Percentiles rank a stretch among this genome's conserved stretches.
phyloP scores from a whole-genome alignment of 1,139 yeast genomes.

The Suhomyces taliae region DNA sequence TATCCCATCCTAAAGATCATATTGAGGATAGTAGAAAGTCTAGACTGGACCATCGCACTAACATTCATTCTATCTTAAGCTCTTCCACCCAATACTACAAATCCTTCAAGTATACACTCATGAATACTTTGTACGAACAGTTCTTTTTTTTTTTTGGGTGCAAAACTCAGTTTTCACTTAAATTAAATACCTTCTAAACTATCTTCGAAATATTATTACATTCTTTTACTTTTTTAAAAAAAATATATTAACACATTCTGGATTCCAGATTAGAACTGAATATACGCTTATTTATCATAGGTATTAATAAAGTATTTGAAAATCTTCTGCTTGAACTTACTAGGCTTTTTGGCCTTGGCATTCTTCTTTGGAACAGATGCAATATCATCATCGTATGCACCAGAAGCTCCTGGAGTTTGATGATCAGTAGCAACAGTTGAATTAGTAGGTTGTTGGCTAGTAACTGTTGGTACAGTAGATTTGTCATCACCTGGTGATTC shows the following conservation, averaged over 20 bases:
- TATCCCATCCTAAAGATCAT: no score
- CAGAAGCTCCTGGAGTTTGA: slow-evolving; percentile 2
- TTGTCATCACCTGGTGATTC: slow-evolving; percentile 12
- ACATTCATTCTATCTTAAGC: no score
- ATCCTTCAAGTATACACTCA: no score
- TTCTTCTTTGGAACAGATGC: slow-evolving; percentile 5
- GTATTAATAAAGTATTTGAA: slow-evolving; percentile 38
- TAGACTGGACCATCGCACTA: no score
- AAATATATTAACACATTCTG: background rate
- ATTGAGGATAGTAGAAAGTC: no score
- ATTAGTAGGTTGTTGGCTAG: slow-evolving; percentile 13
- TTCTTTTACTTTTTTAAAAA: no score
- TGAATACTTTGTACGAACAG: no score
- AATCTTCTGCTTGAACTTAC: slow-evolving; percentile 33
- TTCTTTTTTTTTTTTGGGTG: no score
- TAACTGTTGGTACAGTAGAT: slow-evolving; percentile 13
- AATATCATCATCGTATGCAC: slow-evolving; percentile 2
- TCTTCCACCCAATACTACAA: no score
- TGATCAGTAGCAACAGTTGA: slow-evolving; percentile 16
- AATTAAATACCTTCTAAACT: no score
- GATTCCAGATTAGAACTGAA: background rate
- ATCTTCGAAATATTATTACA: no score
- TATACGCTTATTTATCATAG: slow-evolving; percentile 20
- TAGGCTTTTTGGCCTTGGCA: slow-evolving; percentile 12
- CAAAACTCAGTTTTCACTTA: no score